A percentile compares a stretch with the other conserved stretches of the same genome.
These are phyloP conservation scores for Adansonia madagascariensis DNA, from an alignment of 441 rosid genomes.

Conservation along the genomic window DNA sequence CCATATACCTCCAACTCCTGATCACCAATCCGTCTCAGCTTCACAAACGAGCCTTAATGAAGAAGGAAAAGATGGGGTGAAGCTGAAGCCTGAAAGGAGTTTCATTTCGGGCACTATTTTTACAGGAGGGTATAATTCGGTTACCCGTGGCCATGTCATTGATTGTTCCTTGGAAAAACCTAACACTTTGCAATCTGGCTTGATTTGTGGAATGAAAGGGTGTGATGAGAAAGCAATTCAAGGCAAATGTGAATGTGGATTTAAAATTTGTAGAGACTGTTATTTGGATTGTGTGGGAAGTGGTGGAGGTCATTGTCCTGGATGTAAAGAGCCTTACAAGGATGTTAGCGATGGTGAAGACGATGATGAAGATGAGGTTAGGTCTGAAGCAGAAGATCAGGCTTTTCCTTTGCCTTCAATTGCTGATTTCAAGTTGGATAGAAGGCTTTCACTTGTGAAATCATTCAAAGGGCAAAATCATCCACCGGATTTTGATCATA, in stretches of 20 bases:
- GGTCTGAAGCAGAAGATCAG: slow-evolving; percentile 54
- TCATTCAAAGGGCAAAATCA: slow-evolving; percentile 67
- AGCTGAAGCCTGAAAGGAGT: slow-evolving; percentile 43
- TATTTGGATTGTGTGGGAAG: slow-evolving; percentile 58
- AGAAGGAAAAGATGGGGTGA: slow-evolving; percentile 32
- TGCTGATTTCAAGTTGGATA: slow-evolving; percentile 59
- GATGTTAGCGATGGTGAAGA: slow-evolving; percentile 52
- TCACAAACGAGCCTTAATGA: slow-evolving; percentile 55
- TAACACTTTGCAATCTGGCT: slow-evolving; percentile 41
- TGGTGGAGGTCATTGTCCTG: slow-evolving; percentile 72
- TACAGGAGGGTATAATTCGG: slow-evolving; percentile 75
- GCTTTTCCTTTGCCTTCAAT: slow-evolving; percentile 65
- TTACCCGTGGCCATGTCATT: slow-evolving; percentile 73
- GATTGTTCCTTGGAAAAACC: slow-evolving; percentile 50
- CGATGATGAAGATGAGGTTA: slow-evolving; percentile 39
- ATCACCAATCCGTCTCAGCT: slow-evolving; percentile 58
- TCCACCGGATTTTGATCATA: slow-evolving; percentile 71
- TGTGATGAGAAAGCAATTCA: slow-evolving; percentile 69
- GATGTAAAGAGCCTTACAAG: slow-evolving; percentile 75
- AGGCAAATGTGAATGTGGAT: slow-evolving; percentile 74
- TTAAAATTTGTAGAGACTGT: slow-evolving; percentile 72
- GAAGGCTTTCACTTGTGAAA: slow-evolving; percentile 74
- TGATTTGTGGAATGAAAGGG: slow-evolving; percentile 66
- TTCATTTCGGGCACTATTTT: slow-evolving; percentile 69
- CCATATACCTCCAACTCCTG: slow-evolving; percentile 83